Base-by-base conservation (phyloP, 2,329 filamentous ascomycete genomes). In the Fusarium cicatricum region DNA sequence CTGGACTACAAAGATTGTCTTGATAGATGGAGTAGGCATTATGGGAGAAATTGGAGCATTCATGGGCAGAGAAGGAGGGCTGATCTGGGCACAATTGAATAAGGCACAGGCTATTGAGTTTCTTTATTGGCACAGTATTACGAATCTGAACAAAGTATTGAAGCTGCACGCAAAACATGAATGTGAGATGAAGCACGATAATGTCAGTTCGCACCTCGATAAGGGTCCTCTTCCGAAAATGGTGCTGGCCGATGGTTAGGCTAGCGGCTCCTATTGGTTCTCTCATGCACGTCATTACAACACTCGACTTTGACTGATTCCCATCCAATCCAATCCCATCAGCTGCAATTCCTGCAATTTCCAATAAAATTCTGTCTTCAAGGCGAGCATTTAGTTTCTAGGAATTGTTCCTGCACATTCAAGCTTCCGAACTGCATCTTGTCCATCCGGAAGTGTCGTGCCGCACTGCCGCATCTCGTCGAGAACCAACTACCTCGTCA, bases 271-370 rank as follows among this genome's bases (percentile, higher is more conserved):
- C 23, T 10, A 26, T 26, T 8, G 23, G 23, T 26, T 26, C 6
- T 26, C 23, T 26, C 23, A 26, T 26, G 23, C 23, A 62, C 59
- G 59, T 62, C 59, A 62, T 63, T 55, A 17, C 14, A 8, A 33
- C 36, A 17, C 14, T 32, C 28, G 34, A 45, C 32, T 33, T 38
- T 48, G 40, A 32, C 34, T 31, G 26, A 47, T 17, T 42, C 29
- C 28, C 26, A 34, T 21, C 5, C 23, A 26, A 26, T 26, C 36
- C 26, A 39, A 39, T 28, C 31, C 28, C 14, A 40, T 48, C 40
- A 44, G 11, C 19, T 16, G 14, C n/a, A 28, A 41, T 9, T 17
- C 9, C 23, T 6, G 23, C 23, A 26, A 8, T 10, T 26, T 26
- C 9, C 9, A 6, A 3, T 8, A 16, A 10, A 8, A 44, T 31